These are phyloP conservation scores for Byssoonygena ceratinophila DNA, from an alignment of 2,329 filamentous ascomycete genomes.

Conservation along the genomic window DNA sequence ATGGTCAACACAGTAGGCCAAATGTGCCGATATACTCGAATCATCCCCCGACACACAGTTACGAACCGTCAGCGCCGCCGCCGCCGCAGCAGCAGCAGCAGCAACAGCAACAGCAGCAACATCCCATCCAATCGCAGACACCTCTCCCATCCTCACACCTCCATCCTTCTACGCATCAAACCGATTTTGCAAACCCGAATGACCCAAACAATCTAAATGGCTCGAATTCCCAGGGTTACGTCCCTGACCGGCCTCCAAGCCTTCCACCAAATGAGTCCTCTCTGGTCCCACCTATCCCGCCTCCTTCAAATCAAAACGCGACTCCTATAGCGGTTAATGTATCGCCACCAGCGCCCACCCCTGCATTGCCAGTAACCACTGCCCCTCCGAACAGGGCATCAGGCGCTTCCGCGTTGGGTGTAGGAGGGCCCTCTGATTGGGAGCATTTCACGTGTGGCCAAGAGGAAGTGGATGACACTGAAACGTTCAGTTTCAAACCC, in stretches of 20 bases:
- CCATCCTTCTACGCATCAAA: slow-evolving; percentile 10
- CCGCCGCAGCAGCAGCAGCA: slow-evolving; percentile 14
- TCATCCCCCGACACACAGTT: slow-evolving; percentile 24
- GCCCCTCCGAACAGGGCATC: slow-evolving; percentile 9
- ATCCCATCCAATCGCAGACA: background rate
- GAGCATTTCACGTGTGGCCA: slow-evolving; percentile 33
- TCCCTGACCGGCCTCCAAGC: slow-evolving; percentile 7
- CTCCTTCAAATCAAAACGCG: background rate
- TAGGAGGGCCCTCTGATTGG: slow-evolving; percentile 40
- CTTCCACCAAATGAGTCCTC: slow-evolving; percentile 15
- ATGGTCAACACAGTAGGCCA: slow-evolving; percentile 17
- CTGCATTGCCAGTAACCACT: slow-evolving; percentile 11
- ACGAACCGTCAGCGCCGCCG: slow-evolving; percentile 23
- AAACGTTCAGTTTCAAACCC: slow-evolving; percentile 11
- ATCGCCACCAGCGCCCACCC: slow-evolving; percentile 21
- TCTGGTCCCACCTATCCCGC: slow-evolving; percentile 11
- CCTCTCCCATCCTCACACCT: background rate
- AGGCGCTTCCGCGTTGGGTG: slow-evolving; percentile 30
- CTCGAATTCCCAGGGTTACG: background rate
- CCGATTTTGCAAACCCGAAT: background rate
- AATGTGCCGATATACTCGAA: slow-evolving; percentile 20
- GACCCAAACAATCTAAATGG: background rate
- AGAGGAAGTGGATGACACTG: slow-evolving; percentile 31
- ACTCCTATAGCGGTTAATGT: slow-evolving; percentile 12
- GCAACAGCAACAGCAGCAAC: background rate